Percentiles rank a stretch among this genome's conserved stretches.
Evolutionary conservation across 352 stramenopile genomes (phyloP).

Genomic region (Phytopythium boreale): DNA sequence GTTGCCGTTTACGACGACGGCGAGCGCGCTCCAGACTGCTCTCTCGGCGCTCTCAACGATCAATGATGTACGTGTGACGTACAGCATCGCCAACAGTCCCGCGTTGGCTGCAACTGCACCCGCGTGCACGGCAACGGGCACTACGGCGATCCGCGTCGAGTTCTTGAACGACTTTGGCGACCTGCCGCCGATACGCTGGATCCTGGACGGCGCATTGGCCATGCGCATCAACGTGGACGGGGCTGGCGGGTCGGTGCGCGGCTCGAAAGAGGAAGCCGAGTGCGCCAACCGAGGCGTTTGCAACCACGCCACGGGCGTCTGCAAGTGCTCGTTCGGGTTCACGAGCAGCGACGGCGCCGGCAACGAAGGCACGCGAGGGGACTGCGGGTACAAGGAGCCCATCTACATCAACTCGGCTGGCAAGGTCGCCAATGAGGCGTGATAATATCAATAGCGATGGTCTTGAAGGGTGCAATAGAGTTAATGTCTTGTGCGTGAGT

Average conservation of each 20-base stretch:
- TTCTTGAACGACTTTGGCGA: conserved; percentile 69
- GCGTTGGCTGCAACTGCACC: conserved; percentile 16
- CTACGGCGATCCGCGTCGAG: conserved; percentile 62
- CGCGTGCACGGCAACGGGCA: conserved; percentile 39
- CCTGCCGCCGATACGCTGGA: conserved; percentile 55
- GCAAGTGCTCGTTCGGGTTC: conserved; percentile 69
- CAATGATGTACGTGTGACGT: conserved; percentile 42
- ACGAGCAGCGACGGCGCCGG: conserved; percentile 78
- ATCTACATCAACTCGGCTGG: conserved; percentile 71
- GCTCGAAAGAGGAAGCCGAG: conserved; percentile 64
- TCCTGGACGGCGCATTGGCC: conserved; percentile 56
- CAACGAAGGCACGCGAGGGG: conserved; percentile 78
- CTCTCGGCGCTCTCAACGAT: conserved; percentile 48
- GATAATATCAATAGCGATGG: background rate
- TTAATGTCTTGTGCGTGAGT: background rate
- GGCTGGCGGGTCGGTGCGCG: conserved; percentile 31
- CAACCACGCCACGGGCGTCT: conserved; percentile 47
- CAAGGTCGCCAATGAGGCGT: conserved; percentile 53
- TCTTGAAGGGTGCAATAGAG: background rate
- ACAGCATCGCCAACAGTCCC: conserved; percentile 20
- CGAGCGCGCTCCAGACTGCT: conserved; percentile 21
- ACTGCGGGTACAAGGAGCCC: conserved; percentile 87
- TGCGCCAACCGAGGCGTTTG: conserved; percentile 64
- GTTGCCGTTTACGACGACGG: conserved; percentile 40
- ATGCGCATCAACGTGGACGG: conserved; percentile 51